Evolutionary conservation across 371 early-diverging fungal species (phyloP), one percentile per base, ranked within the genome.

Genomic region (Mucor irregularis): DNA sequence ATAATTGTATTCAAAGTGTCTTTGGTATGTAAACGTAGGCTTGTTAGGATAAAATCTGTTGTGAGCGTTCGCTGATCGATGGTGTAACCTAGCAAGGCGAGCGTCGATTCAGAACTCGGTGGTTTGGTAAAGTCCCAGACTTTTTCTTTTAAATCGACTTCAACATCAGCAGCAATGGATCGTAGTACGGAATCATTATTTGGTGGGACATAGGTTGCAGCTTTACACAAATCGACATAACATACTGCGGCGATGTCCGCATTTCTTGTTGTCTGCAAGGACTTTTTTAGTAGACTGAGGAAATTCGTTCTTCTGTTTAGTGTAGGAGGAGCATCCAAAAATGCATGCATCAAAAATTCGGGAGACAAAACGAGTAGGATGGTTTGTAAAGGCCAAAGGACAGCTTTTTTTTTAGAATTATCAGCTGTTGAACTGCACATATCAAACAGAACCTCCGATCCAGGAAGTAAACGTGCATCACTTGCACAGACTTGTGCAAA

Each of bases 371-470:
- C 73, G 22, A 92, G 56, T 2, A 93, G 73, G 66, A 90, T 85
- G 0, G 89, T 89, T 49, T 90, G 90, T 17, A 89, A 67, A 13
- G 94, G 94, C 94, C 94, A 93, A 39, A 90, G 81, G n/a, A 87
- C 72, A 9, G 83, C 64, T 45, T 78, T 82, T 28, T 85, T 77
- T 34, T 85, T 73, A 22, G 78, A 71, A 34, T 70, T 85, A 56
- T 93, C 92, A 22, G 90, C 83, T 13, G 88, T 64, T 8, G 78
- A 71, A 49, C 72, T 78, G 46, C 90, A 86, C 62, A 82, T 81
- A 61, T 90, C 89, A 68, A 92, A 93, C 9, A 93, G 71, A 24
- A 82, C 77, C 44, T 93, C 91, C 11, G 83, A 83, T 11, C 80
- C 84, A 48, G 87, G 84, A 47, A 89, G 82, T 47, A 90, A 57